A percentile compares a stretch with the other conserved stretches of the same genome.
These are phyloP conservation scores for Fomitiporia mediterranea DNA, from an alignment of 1,284 basidiomycete species.

Conservation along the genomic window DNA sequence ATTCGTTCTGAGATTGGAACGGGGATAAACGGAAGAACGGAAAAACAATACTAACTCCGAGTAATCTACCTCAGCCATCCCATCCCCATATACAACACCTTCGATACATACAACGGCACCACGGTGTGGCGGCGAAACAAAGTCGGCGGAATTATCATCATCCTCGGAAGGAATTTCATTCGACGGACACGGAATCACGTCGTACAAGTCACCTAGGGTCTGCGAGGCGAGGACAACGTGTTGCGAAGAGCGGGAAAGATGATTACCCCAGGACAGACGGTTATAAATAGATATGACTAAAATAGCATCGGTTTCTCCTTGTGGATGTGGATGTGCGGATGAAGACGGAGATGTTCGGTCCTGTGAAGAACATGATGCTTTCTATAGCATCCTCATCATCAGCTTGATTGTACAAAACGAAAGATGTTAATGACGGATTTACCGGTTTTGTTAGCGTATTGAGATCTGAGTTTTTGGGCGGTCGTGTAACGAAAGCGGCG, in stretches of 20 bases:
- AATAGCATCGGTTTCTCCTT: conserved; percentile 42
- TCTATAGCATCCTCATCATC: conserved; percentile 8
- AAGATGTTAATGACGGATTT: conserved; percentile 31
- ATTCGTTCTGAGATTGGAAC: neutral
- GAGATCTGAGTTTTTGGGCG: conserved; percentile 58
- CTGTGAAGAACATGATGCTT: neutral
- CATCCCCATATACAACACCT: conserved; percentile 52
- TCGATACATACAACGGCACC: conserved; percentile 57
- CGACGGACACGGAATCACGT: conserved; percentile 58
- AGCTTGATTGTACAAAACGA: conserved; percentile 15
- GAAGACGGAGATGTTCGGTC: neutral
- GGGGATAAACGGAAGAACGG: neutral
- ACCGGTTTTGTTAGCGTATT: conserved; percentile 52
- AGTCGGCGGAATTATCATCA: conserved; percentile 15
- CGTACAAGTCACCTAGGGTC: conserved; percentile 60
- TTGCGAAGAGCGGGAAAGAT: conserved; percentile 58
- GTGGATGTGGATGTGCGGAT: neutral
- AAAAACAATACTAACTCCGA: conserved; percentile 45
- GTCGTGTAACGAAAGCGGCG: conserved; percentile 56
- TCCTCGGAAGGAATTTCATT: conserved; percentile 47
- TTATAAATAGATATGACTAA: conserved; percentile 57
- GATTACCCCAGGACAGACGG: conserved; percentile 55
- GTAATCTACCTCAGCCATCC: conserved; percentile 44
- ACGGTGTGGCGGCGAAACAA: conserved; percentile 14
- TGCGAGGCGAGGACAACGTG: conserved; percentile 67